phyloP scores from a whole-genome alignment of 1,284 basidiomycete genomes.

The Coniophora puteana region DNA sequence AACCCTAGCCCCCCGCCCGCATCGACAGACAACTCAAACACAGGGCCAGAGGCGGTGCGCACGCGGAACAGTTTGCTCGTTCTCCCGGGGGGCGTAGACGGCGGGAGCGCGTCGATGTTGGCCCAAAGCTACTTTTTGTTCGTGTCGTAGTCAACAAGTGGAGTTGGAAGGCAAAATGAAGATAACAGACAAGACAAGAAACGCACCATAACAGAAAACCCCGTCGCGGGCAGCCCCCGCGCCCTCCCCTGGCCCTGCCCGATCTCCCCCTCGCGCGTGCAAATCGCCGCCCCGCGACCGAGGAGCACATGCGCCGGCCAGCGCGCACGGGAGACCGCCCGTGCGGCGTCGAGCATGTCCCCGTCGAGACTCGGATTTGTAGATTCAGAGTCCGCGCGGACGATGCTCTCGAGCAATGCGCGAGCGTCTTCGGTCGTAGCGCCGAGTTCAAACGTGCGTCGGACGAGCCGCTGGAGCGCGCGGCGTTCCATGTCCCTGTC shows the following conservation, averaged over 20 bases:
- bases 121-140: no score
- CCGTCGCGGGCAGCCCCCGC: constrained; percentile 52
- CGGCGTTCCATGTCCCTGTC: constrained; percentile 51
- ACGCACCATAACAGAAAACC: constrained; percentile 74
- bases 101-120: no score
- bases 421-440: constrained; percentile 57
- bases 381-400: no score
- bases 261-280: no score
- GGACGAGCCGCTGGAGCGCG: constrained; percentile 55
- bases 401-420: constrained; percentile 54
- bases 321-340: constrained; percentile 61
- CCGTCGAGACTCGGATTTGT: constrained; percentile 49
- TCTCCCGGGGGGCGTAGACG: no score
- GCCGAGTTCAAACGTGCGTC: constrained; percentile 67
- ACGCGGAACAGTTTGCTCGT: constrained; percentile 48
- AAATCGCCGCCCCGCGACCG: constrained; percentile 50
- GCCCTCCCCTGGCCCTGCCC: no score
- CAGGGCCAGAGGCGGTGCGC: constrained; percentile 29
- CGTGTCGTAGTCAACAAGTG: no score
- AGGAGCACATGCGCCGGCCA: constrained; percentile 76
- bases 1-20: constrained; percentile 56
- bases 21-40: constrained; percentile 45
- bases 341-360: constrained; percentile 65
- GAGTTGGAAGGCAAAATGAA: no score
- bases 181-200: no score